These are phyloP conservation scores for Chamaecrista fasciculata DNA, from an alignment of 306 rosid species.

Conservation along the genomic window DNA sequence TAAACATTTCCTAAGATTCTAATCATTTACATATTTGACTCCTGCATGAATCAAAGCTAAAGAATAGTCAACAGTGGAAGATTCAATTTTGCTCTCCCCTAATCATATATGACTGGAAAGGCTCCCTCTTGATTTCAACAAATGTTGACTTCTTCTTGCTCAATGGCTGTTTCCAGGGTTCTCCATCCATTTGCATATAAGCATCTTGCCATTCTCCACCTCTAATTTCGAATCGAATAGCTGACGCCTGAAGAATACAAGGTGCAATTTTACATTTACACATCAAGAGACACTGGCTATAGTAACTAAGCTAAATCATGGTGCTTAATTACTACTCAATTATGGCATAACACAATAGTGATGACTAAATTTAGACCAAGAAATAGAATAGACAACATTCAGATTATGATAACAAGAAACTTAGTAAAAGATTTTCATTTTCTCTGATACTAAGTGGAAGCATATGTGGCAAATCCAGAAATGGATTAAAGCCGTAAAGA, in stretches of 20 bases:
- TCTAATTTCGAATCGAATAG: conserved; percentile 81
- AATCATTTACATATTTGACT: conserved; percentile 28
- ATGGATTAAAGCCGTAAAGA: too few species aligned
- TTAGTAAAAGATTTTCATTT: neutral
- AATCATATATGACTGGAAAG: conserved; percentile 70
- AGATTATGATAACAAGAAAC: conserved; percentile 11
- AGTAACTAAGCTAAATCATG: neutral
- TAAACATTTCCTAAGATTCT: conserved; percentile 25
- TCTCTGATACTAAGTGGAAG: neutral
- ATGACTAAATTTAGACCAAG: neutral
- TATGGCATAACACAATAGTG: neutral
- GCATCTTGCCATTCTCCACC: conserved; percentile 88
- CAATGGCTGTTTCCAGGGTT: conserved; percentile 95
- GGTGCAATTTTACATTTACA: neutral
- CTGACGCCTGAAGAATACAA: conserved; percentile 70
- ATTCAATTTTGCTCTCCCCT: conserved; percentile 48
- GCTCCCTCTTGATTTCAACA: conserved; percentile 90
- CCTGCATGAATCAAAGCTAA: conserved; percentile 28
- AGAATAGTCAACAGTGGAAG: conserved; percentile 7
- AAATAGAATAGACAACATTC: conserved; percentile 1
- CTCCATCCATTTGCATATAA: conserved; percentile 96
- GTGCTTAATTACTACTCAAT: neutral
- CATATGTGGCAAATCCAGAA: too few species aligned
- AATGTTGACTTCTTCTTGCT: conserved; percentile 63
- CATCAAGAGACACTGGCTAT: conserved; percentile 16